A percentile compares a stretch with the other conserved stretches of the same genome.
These are phyloP conservation scores for Aulographum hederae DNA, from an alignment of 2,329 filamentous ascomycete species.

Conservation along the genomic window DNA sequence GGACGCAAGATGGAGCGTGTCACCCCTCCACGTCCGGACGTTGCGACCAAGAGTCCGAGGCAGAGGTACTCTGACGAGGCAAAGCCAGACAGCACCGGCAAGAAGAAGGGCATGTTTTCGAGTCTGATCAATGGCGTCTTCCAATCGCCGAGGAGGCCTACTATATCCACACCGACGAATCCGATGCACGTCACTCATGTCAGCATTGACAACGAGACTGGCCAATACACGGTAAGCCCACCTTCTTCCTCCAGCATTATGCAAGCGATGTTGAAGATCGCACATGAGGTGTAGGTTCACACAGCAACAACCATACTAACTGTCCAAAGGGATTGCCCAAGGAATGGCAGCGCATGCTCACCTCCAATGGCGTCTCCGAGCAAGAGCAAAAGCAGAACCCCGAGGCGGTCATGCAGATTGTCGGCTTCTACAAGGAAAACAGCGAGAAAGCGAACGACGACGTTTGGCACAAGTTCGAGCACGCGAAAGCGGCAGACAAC, in stretches of 20 bases:
- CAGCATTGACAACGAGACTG: constrained; percentile 88
- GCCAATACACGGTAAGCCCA: constrained; percentile 71
- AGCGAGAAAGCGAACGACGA: constrained; percentile 65
- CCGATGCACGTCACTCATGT: constrained; percentile 97
- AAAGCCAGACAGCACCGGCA: constrained; percentile 32
- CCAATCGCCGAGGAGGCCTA: constrained; percentile 70
- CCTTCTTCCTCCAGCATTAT: constrained; percentile 7
- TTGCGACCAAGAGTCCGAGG: constrained; percentile 36
- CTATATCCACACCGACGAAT: constrained; percentile 95
- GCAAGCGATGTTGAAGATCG: constrained; percentile 1
- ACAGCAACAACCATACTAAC: constrained; percentile 2
- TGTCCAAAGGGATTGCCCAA: constrained; percentile 36
- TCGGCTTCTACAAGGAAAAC: constrained; percentile 94
- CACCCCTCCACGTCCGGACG: constrained; percentile 22
- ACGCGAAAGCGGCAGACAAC: constrained; percentile 45
- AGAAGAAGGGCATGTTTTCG: constrained; percentile 80
- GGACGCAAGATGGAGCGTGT: constrained; percentile 33
- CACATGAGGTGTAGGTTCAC: too few species aligned
- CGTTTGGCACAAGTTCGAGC: constrained; percentile 90
- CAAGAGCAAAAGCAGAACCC: constrained; percentile 92
- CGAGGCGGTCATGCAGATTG: constrained; percentile 86
- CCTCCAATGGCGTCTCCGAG: constrained; percentile 89
- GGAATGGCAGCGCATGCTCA: constrained; percentile 92
- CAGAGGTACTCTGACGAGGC: constrained; percentile 65
- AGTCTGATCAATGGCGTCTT: constrained; percentile 63